A percentile compares a stretch with the other conserved stretches of the same genome.
Evolutionary conservation across 106 monocot genomes (phyloP).

Genomic region (Amphibolis antarctica): DNA sequence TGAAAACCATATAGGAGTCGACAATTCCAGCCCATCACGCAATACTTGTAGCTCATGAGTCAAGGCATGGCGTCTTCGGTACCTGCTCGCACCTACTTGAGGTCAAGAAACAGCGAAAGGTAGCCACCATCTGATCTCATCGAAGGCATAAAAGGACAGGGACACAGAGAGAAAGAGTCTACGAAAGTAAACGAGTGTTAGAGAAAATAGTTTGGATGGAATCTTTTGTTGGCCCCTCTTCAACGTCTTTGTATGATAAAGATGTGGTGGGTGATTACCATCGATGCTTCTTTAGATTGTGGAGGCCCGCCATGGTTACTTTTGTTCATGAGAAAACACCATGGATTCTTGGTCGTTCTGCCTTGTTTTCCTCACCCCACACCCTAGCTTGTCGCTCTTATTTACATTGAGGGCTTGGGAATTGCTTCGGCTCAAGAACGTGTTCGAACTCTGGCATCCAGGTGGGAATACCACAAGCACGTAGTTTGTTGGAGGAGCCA

Average conservation of each 20-base stretch:
- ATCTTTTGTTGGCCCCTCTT: neutral
- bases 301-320: neutral
- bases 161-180: neutral
- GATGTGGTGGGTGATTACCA: neutral
- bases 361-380: neutral
- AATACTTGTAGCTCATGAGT: neutral
- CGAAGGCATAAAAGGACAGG: neutral
- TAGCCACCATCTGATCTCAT: neutral
- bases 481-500: neutral
- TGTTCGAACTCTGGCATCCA: neutral
- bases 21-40: neutral
- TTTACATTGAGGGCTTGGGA: neutral
- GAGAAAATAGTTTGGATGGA: neutral
- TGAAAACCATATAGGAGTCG: neutral
- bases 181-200: constrained; percentile 1
- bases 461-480: neutral
- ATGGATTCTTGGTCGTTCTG: neutral
- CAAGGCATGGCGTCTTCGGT: neutral
- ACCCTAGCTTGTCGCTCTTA: neutral
- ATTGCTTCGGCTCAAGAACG: neutral
- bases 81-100: neutral
- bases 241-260: neutral
- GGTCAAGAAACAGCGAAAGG: neutral
- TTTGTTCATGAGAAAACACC: neutral
- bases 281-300: neutral